Base-by-base conservation (phyloP, 1,284 basidiomycete species). In the Ganoderma boninense region DNA sequence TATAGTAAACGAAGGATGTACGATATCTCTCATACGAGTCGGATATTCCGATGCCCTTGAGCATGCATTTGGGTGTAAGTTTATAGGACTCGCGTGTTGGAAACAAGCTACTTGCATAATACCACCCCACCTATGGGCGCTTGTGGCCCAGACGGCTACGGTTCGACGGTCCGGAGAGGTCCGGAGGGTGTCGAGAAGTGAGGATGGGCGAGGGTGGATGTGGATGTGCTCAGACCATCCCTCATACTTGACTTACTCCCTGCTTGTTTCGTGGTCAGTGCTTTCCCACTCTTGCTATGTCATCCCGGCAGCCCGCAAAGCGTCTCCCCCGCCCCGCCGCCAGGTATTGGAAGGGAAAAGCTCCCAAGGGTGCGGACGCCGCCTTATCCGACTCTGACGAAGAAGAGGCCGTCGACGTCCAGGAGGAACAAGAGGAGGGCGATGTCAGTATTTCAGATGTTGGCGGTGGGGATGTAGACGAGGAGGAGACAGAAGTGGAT, bases 261-360 rank as follows among this genome's bases (percentile, higher is more conserved):
- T 35, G 8, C 54, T 57, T 56, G 14, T 32, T 57, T 3, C 32
- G 3, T 20, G 29, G 7, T 0, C 16, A 3, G 14, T 29, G 14
- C 16, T 35, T 20, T 2, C 18, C 8, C 32, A 35, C 54, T 8
- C 49, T 54, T 13, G 4, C 13, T 1, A 77, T 79, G 77, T 77
- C 76, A 3, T 66, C 76, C 35, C 86, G 89, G 69, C 94, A 94
- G 75, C 88, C 89, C 71, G 93, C 92, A 16, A 87, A 91, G 20
- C 89, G 93, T 23, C 85, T 90, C 13, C 87, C 92, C 26, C 85
- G 87, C 62, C 93, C 94, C 16, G 93, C 89, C 6, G 91, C 88
- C 26, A 90, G 93, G 8, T 95, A 95, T 80, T 93, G 93, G 91
- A 93, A 92, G 76, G 93, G 94, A 68, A 95, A 95, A 75, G 93